A percentile compares a stretch with the other conserved stretches of the same genome.
These are phyloP conservation scores for Penicillium brasilianum DNA, from an alignment of 2,329 filamentous ascomycete genomes.

Conservation along the genomic window DNA sequence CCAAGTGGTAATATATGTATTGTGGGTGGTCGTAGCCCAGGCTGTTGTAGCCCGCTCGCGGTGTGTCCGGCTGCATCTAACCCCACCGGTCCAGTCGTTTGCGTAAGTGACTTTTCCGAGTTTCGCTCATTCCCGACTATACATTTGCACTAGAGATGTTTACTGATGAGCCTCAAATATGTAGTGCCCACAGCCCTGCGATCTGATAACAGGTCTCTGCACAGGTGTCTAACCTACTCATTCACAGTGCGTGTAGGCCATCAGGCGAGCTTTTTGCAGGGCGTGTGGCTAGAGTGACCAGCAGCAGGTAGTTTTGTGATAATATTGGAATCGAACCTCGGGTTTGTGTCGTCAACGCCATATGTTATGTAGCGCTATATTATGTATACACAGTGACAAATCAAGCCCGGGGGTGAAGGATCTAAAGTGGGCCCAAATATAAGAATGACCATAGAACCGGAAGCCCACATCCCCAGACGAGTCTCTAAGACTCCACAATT, in stretches of 20 bases:
- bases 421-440: background rate
- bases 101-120: slow-evolving; percentile 19
- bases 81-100: slow-evolving; percentile 18
- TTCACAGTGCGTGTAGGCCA: background rate
- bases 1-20: slow-evolving; percentile 20
- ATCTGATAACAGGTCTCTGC: background rate
- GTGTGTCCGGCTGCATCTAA: slow-evolving; percentile 22
- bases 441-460: background rate
- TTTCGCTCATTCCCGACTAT: background rate
- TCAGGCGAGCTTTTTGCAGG: background rate
- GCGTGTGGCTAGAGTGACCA: too few species aligned
- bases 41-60: slow-evolving; percentile 22
- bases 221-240: background rate
- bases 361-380: slow-evolving; percentile 5
- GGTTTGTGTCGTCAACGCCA: slow-evolving; percentile 4
- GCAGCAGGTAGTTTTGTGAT: background rate
- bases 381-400: background rate
- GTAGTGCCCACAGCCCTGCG: slow-evolving; percentile 22
- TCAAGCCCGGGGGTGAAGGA: too few species aligned
- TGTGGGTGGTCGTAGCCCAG: slow-evolving; percentile 17
- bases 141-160: background rate
- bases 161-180: background rate
- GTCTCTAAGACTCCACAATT: too few species aligned
- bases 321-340: background rate
- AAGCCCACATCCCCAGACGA: background rate